Evolutionary conservation across 805 yeast species (phyloP).

Genomic region (Candida cerambycidarum): DNA sequence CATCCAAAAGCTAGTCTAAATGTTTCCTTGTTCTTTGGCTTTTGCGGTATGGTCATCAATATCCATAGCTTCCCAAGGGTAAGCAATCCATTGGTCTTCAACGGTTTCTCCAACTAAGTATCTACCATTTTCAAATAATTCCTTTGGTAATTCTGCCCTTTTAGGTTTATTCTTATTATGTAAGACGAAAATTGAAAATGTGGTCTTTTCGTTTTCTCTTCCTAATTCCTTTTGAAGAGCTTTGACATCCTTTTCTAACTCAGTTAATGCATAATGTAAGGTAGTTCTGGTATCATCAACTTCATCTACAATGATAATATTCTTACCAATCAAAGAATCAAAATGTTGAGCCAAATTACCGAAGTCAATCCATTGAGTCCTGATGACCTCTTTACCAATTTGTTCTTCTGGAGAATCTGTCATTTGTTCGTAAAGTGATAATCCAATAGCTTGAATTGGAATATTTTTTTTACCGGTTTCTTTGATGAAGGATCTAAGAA

Average conservation of each 20-base stretch:
- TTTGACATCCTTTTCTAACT: conserved; percentile 62
- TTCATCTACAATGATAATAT: conserved; percentile 80
- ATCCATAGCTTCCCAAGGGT: conserved; percentile 87
- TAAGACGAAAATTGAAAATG: conserved; percentile 73
- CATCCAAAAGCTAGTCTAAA: too few species aligned
- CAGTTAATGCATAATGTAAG: conserved; percentile 77
- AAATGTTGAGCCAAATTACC: conserved; percentile 67
- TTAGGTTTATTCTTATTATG: conserved; percentile 84
- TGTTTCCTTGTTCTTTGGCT: conserved; percentile 68
- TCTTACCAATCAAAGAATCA: conserved; percentile 77
- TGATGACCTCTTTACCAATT: conserved; percentile 77
- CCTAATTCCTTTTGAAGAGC: conserved; percentile 61
- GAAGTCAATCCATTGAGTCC: conserved; percentile 91
- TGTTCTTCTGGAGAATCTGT: conserved; percentile 29
- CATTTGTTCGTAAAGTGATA: conserved; percentile 62
- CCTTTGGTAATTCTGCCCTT: conserved; percentile 67
- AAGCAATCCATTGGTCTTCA: conserved; percentile 81
- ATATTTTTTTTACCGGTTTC: conserved; percentile 60
- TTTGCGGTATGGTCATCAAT: conserved; percentile 71
- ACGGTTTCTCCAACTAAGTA: conserved; percentile 75
- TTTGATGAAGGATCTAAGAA: conserved; percentile 62
- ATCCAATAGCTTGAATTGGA: conserved; percentile 69
- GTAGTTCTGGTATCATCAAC: conserved; percentile 93
- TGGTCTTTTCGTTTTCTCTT: conserved; percentile 58
- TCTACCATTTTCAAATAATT: conserved; percentile 60